Conservation (phyloP, 2,329 filamentous ascomycete species). For the Chaetomium strumarium region DNA sequence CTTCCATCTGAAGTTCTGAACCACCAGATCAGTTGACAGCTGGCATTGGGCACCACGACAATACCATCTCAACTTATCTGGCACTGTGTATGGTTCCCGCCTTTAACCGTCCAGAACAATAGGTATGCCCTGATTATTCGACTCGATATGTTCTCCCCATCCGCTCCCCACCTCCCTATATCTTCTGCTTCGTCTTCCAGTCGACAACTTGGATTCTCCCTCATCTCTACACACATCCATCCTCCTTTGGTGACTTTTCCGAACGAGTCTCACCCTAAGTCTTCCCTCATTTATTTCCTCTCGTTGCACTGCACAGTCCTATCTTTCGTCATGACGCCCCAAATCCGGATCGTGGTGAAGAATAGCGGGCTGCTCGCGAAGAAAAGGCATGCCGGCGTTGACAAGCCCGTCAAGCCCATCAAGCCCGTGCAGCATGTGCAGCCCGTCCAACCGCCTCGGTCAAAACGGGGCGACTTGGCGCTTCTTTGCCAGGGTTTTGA, state of each 20-base stretch:
- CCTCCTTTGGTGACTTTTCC: background rate
- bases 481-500: constrained; percentile 20
- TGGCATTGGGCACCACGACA: constrained; percentile 22
- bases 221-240: background rate
- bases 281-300: background rate
- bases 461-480: constrained; percentile 11
- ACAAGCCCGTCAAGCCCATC: background rate
- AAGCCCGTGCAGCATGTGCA: background rate
- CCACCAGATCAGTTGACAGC: constrained; percentile 16
- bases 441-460: constrained; percentile 2
- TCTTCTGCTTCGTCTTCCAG: background rate
- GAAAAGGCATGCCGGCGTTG: background rate
- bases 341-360: constrained; percentile 8
- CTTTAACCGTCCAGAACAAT: constrained; percentile 3
- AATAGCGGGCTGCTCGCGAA: background rate
- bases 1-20: background rate
- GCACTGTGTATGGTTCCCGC: background rate
- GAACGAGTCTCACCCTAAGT: background rate
- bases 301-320: background rate
- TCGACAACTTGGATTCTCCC: background rate
- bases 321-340: constrained; percentile 6
- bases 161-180: background rate
- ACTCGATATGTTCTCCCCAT: background rate
- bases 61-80: background rate
- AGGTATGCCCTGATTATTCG: constrained; percentile 8